Conservation (phyloP, 768 basidiomycete species). For the Russula ochroleuca region DNA sequence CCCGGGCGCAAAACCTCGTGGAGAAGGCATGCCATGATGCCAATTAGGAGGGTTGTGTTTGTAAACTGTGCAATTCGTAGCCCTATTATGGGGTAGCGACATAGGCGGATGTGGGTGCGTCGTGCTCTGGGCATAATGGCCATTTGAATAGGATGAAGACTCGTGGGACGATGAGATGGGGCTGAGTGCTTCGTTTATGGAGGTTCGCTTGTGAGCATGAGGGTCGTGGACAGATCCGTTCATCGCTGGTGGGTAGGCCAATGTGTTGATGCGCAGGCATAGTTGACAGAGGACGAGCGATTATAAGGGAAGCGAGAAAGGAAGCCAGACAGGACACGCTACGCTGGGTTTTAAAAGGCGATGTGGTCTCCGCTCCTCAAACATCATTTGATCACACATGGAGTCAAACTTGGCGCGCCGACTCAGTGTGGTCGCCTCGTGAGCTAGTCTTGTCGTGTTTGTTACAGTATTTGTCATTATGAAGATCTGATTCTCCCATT, state of each 20-base stretch:
- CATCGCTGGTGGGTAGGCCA: constrained; percentile 27
- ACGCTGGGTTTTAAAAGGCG: too few species aligned
- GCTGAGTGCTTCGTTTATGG: constrained; percentile 49
- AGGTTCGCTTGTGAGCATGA: constrained; percentile 44
- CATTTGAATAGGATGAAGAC: constrained; percentile 7
- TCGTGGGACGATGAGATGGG: constrained; percentile 38
- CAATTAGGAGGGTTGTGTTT: constrained; percentile 57
- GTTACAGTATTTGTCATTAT: too few species aligned
- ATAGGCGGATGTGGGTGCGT: constrained; percentile 26
- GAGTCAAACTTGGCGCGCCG: too few species aligned
- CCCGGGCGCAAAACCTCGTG: constrained; percentile 18
- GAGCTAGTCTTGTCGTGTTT: too few species aligned
- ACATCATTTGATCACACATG: too few species aligned
- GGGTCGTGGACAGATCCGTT: constrained; percentile 43
- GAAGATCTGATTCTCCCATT: too few species aligned
- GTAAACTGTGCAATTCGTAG: constrained; percentile 35
- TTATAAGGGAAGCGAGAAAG: too few species aligned
- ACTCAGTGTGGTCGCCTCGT: too few species aligned
- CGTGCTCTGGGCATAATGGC: constrained; percentile 17
- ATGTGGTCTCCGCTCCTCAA: too few species aligned
- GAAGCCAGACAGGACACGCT: too few species aligned
- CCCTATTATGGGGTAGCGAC: constrained; percentile 22
- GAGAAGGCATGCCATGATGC: constrained; percentile 35
- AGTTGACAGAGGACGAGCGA: too few species aligned
- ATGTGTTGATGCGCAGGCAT: not conserved